Base-by-base conservation (phyloP, 352 stramenopile genomes). In the Phytopythium cucurbitacearum region DNA sequence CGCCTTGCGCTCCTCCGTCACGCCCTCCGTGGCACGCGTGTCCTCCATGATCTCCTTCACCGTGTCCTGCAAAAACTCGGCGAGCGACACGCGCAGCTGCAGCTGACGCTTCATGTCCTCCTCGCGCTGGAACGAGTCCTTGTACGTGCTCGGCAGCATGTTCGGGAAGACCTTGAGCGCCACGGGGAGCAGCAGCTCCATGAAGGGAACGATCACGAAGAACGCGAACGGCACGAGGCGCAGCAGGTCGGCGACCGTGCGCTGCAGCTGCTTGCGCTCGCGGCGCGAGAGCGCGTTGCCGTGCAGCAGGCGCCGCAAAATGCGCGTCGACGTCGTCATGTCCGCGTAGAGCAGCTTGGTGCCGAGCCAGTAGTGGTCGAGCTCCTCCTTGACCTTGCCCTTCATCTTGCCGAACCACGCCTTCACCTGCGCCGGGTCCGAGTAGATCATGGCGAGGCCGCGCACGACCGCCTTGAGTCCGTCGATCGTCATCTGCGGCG, bases 41-140 rank as follows among this genome's bases (percentile, higher is more conserved):
- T 91, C 78, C 62, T 93, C 65, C 80, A 91, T 90, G 34, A 91
- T 73, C 41, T 94, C 79, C 67, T 91, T 94, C 12, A 99, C 80
- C 12, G 96, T 99, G 61, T 99, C 97, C 71, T 99, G 95, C 49
- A 99, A 85, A 74, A 99, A 99, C 41, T 91, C 88, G 34, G 97
- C 96, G 59, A 99, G 92, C 48, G 96, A 91, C 57, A 99, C 90
- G 40, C 96, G 86, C 57, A 97, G 76, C 68, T 98, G 86, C 40
- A 99, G 68, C 76, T 99, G 90, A 50, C 95, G 84, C 76, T 99
- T 99, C 94, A 99, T 97, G 56, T 97, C 97, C 78, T 99, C 96
- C 93, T 99, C 71, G 85, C 82, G 66, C 78, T 97, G 89, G 92
- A 97, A 94, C 91, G 93, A 89, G 60, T 94, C 77, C 73, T 97